These are phyloP conservation scores for Eucalyptus decipiens DNA, from an alignment of 345 rosid species.

Conservation along the genomic window DNA sequence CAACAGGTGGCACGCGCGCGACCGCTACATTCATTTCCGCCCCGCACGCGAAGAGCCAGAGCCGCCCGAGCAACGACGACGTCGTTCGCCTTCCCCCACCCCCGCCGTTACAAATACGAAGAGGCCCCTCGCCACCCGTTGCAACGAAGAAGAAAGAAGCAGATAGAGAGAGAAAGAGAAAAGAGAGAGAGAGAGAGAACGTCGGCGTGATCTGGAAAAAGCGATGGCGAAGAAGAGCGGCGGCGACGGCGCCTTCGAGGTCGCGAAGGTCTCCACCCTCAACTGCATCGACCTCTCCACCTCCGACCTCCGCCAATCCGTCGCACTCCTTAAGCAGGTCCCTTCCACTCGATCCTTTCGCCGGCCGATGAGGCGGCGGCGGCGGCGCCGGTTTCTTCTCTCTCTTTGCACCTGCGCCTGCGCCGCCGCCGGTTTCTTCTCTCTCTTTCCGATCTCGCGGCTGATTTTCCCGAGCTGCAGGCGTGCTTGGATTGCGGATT, in stretches of 20 bases:
- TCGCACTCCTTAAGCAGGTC: conserved; percentile 53
- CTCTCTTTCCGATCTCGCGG: not conserved
- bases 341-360: not conserved
- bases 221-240: not conserved
- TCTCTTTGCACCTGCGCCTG: too few relatives aligned
- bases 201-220: not conserved
- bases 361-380: not conserved
- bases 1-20: not conserved
- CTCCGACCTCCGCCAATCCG: conserved; percentile 18
- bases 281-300: conserved; percentile 52
- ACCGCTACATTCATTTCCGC: not conserved
- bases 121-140: not conserved
- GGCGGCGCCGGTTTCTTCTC: not conserved
- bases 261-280: conserved; percentile 20
- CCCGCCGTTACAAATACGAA: not conserved
- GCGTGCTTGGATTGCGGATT: conserved; percentile 80
- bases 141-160: not conserved
- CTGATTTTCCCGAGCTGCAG: conserved; percentile 4
- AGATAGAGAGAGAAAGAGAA: not conserved
- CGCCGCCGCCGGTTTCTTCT: not conserved
- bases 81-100: not conserved
- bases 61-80: not conserved
- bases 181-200: not conserved
- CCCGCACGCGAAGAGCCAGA: not conserved
- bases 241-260: not conserved